Base-by-base conservation (phyloP, 495 filamentous ascomycete species). In the Penicillium cataractarum region DNA sequence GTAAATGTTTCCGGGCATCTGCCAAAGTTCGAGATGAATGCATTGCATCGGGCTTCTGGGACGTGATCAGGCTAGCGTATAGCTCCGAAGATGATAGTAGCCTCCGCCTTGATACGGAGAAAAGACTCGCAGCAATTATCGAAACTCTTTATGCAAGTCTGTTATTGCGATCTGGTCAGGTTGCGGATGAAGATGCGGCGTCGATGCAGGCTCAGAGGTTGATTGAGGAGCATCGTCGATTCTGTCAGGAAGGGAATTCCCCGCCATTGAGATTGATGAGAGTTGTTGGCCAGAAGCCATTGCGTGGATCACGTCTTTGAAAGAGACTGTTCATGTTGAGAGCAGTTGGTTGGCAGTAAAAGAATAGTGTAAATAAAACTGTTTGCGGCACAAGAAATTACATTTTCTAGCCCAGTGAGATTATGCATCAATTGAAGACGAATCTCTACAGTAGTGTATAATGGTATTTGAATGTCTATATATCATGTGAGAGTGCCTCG, bases 231-330 rank as follows among this genome's bases (percentile, higher is more conserved):
- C 52, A 65, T 57, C 32, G 27, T 19, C 27, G 39, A 1, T 44
- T 65, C 19, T 65, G 62, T 57, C 51, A 42, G 2, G 26, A 50
- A 10, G 62, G 62, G 37, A 57, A 61, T 10, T 65, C 62, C 15
- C 57, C 51, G n/a, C 62, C 57, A 0, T 4, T 57, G 52, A 65
- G 48, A 22, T 21, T 65, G 42, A 65, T 65, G 58, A 61, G 58
- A 21, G 63, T 65, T 46, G 39, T 65, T 53, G 62, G 50, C 15
- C 57, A 46, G 35, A 65, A 65, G 44, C 42, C 2, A 22, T 12
- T 54, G 24, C 10, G 24, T 7, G n/a, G 46, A 24, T 50, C 46
- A 50, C 26, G 1, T 50, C 13, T 50, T 17, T 50, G 15, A n/a
- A n/a, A n/a, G 8, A 2, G 9, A 24, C 6, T n/a, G 2, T 29